Base-by-base conservation (phyloP, 805 yeast genomes). In the Candida schatavii region DNA sequence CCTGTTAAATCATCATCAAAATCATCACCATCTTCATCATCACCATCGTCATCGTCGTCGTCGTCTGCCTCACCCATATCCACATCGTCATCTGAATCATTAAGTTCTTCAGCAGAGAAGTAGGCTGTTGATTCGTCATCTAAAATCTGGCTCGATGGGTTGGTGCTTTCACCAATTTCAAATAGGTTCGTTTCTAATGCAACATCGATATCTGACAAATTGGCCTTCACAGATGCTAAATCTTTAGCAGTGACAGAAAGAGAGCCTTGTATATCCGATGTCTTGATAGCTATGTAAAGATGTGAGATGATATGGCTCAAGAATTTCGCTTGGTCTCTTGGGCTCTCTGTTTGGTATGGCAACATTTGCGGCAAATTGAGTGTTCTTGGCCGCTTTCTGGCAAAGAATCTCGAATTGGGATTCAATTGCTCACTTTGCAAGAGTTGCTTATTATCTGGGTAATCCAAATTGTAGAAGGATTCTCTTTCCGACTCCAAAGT, bases 271-370 rank as follows among this genome's bases (percentile, higher is more conserved):
- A 88, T 67, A 57, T 88, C 96, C 46, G 83, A 66, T 3, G 93
- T 77, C 43, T 78, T 74, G 36, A 87, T 75, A 7, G 97, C 88
- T 42, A 87, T 78, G 58, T 86, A 86, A 15, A 93, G 61, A 59
- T 87, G 88, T 2, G 84, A 75, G 25, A 90, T 73, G n/a, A 91
- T 85, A 54, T 85, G 93, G 34, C 86, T 74, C 30, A 91, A 66
- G 51, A 88, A 89, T 41, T 72, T 75, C 14, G 87, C 84, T 44
- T 81, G 85, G 43, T 85, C 95, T 26, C 65, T 64, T 13, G 80
- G 80, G 1, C 78, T 52, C 58, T 88, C 97, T 0, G 83, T 76
- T 33, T 70, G 65, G 59, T 90, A 93, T 0, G 98, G 98, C 21
- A 91, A 68, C 38, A 76, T 54, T 14, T 56, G 61, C 1, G 73